These are phyloP conservation scores for Digitaria exilis DNA, from an alignment of 202 grass and related monocot genomes.

Conservation along the genomic window DNA sequence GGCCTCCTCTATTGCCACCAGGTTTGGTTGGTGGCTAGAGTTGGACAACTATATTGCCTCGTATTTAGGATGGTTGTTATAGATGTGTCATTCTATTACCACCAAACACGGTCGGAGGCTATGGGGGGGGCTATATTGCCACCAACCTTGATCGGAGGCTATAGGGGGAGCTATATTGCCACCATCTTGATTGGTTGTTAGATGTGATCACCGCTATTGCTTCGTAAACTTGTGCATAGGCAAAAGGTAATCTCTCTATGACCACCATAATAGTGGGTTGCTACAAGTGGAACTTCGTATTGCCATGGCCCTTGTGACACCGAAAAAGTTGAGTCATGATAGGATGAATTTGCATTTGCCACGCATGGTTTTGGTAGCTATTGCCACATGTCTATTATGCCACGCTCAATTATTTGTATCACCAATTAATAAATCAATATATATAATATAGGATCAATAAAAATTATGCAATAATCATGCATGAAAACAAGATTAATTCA, in stretches of 20 bases:
- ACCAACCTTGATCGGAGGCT: background rate
- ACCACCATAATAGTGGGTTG: too few species aligned
- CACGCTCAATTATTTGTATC: background rate
- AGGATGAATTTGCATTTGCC: background rate
- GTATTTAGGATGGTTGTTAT: background rate
- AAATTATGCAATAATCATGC: too few species aligned
- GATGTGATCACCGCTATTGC: too few species aligned
- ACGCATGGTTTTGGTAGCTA: background rate
- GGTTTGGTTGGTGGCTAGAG: background rate
- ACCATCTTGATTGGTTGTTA: background rate
- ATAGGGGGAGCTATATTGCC: background rate
- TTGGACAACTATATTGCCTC: background rate
- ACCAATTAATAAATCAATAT: too few species aligned
- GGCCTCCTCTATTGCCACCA: background rate
- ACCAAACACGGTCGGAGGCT: background rate
- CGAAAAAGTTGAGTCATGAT: background rate
- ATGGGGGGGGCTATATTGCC: background rate
- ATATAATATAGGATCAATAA: too few species aligned
- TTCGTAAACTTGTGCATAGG: too few species aligned
- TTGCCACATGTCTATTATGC: background rate
- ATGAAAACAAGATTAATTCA: too few species aligned
- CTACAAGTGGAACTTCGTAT: background rate
- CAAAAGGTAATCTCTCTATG: too few species aligned
- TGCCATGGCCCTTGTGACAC: background rate
- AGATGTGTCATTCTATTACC: background rate